Conservation (phyloP, 176 grass and related monocot species). For the Cocos nucifera region DNA sequence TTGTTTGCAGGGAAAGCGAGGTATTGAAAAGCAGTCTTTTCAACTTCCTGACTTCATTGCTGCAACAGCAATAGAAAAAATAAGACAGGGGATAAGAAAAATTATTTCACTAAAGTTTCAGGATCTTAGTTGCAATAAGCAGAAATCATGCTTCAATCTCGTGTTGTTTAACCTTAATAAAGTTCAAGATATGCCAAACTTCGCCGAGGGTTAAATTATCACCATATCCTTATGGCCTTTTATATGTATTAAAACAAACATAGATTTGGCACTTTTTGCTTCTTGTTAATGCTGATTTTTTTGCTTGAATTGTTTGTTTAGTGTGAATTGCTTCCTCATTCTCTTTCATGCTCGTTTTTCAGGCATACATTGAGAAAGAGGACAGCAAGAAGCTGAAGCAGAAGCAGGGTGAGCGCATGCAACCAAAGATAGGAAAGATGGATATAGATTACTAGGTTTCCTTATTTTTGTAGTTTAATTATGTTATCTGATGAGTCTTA, state of each 20-base stretch:
- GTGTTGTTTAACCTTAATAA: too few relatives aligned
- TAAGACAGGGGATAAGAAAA: slow-evolving; percentile 61
- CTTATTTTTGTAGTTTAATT: neutral
- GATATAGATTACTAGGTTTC: slow-evolving; percentile 94
- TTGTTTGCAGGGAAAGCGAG: slow-evolving; percentile 76
- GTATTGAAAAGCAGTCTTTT: slow-evolving; percentile 93
- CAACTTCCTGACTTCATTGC: slow-evolving; percentile 98
- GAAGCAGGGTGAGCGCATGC: slow-evolving; percentile 91
- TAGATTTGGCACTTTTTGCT: too few relatives aligned
- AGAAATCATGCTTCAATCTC: too few relatives aligned
- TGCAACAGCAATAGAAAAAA: slow-evolving; percentile 98
- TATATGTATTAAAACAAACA: too few relatives aligned
- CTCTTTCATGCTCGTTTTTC: slow-evolving; percentile 22
- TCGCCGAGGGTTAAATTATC: too few relatives aligned
- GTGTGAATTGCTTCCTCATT: neutral
- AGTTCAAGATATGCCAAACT: too few relatives aligned
- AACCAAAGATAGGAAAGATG: slow-evolving; percentile 99
- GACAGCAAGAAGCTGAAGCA: slow-evolving; percentile 98
- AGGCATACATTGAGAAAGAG: slow-evolving; percentile 99
- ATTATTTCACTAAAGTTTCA: neutral
- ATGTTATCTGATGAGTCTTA: too few relatives aligned
- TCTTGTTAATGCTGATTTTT: too few relatives aligned
- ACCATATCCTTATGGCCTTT: too few relatives aligned
- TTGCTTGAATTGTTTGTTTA: neutral
- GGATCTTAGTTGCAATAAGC: neutral